Evolutionary conservation across 805 yeast species (phyloP), one percentile per base, ranked within the genome.

Genomic region (Ogataea angusta): DNA sequence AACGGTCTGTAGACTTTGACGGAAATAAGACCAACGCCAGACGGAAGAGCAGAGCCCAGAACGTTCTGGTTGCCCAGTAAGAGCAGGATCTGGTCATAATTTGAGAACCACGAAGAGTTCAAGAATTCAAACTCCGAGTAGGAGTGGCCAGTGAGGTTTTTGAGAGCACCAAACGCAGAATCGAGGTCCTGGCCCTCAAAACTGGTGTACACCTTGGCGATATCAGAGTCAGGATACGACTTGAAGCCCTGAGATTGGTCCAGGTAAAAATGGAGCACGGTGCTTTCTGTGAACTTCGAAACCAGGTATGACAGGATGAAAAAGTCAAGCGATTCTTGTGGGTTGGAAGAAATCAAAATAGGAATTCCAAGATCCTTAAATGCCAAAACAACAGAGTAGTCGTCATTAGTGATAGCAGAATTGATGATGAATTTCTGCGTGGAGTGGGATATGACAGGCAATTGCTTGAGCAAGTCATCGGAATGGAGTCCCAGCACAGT

Each of bases 1-100:
- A 89, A 85, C 3, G 96, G 95, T 54, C 87, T 76, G 67, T 83
- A 84, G 23, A 76, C 75, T 29, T 82, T 76, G 33, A 86, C 68
- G 7, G 76, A 64, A 32, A 85, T 62, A 23, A 84, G 57, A 30
- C 80, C 75, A 14, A 69, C 67, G 2, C 43, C 40, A 5, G 51
- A 42, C 31, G 42, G 42, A 30, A 46, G n/a, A 22, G 30, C n/a
- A 8, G 46, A 19, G 5, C 38, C n/a, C 4, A 59, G 40, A 13
- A 25, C 23, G 6, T 30, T 21, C 31, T 76, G 69, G 37, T 78
- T 72, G 39, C 95, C 93, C 46, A 88, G 69, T 36, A 80, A 69
- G 14, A 88, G 71, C 13, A 84, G 60, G 1, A 81, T 76, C 44
- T 75, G 54, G 9, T 45, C 45, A 12, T 48, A 39, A 16, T 42